phyloP scores from a whole-genome alignment of 305 asterid genomes.

The Vinca major region DNA sequence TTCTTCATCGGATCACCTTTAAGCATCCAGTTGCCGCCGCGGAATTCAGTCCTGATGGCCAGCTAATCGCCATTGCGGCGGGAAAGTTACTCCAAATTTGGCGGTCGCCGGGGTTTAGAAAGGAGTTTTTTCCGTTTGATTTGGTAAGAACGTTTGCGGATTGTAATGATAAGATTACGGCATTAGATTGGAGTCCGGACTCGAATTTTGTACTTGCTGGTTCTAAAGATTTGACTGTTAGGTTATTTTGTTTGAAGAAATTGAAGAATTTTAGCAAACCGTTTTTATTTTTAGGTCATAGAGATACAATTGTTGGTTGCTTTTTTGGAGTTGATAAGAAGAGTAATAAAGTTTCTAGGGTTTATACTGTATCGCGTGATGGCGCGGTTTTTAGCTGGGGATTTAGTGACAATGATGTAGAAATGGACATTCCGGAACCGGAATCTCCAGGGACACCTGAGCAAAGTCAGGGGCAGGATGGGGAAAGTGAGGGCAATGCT shows the following conservation, averaged over 20 bases:
- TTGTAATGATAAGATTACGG: slow-evolving; percentile 59
- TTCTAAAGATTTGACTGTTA: slow-evolving; percentile 74
- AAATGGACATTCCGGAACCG: slow-evolving; percentile 44
- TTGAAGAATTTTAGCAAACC: slow-evolving; percentile 39
- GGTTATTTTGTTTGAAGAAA: slow-evolving; percentile 56
- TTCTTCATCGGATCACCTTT: slow-evolving; percentile 52
- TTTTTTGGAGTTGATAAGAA: slow-evolving; percentile 73
- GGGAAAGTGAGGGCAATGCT: slow-evolving; percentile 22
- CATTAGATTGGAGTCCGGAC: slow-evolving; percentile 78
- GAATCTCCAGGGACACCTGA: slow-evolving; percentile 85
- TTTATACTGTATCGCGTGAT: slow-evolving; percentile 74
- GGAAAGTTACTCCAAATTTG: slow-evolving; percentile 89
- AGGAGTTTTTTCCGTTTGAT: slow-evolving; percentile 87
- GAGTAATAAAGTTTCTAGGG: slow-evolving; percentile 38
- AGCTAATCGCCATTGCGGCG: slow-evolving; percentile 66
- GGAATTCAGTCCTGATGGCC: slow-evolving; percentile 77
- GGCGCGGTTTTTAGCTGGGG: slow-evolving; percentile 83
- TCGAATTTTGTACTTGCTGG: slow-evolving; percentile 64
- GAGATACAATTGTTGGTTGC: slow-evolving; percentile 68
- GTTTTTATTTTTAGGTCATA: slow-evolving; percentile 68
- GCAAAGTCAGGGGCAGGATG: slow-evolving; percentile 29
- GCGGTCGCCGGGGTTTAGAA: slow-evolving; percentile 83
- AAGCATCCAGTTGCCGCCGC: slow-evolving; percentile 55
- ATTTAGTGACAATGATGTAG: slow-evolving; percentile 28
- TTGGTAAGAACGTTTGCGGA: slow-evolving; percentile 66